Conservation (phyloP, 345 rosid species). For the Euclidium syriacum region DNA sequence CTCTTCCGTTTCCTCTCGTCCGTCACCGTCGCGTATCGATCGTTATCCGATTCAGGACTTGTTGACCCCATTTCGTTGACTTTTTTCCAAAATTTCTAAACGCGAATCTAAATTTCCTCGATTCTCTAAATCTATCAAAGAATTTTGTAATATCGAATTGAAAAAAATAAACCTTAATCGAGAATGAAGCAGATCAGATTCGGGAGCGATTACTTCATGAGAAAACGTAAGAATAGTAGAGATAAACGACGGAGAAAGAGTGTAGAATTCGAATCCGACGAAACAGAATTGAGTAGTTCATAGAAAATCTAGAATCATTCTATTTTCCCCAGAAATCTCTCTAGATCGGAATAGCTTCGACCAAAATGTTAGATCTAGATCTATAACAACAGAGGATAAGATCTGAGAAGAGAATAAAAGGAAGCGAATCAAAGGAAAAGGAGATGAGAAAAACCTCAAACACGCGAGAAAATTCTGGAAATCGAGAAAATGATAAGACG, state of each 20-base stretch:
- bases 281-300: slow-evolving; percentile 55
- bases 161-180: neutral
- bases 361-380: slow-evolving; percentile 31
- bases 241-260: slow-evolving; percentile 88
- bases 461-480: too few species aligned
- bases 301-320: slow-evolving; percentile 49
- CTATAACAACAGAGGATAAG: neutral
- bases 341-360: neutral
- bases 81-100: neutral
- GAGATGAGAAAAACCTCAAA: neutral
- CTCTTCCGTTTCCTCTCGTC: slow-evolving; percentile 89
- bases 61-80: slow-evolving; percentile 33
- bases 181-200: neutral
- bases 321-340: neutral
- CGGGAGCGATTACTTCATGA: slow-evolving; percentile 37
- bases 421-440: slow-evolving; percentile 2
- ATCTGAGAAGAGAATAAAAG: slow-evolving; percentile 3
- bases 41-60: slow-evolving; percentile 69
- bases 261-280: slow-evolving; percentile 74
- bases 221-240: slow-evolving; percentile 89
- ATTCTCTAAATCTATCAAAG: slow-evolving; percentile 9
- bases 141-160: neutral
- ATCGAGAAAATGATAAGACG: neutral
- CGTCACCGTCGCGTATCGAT: slow-evolving; percentile 33
- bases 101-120: neutral